Conservation (phyloP, 768 basidiomycete genomes). For the Pulveroboletus sp. region DNA sequence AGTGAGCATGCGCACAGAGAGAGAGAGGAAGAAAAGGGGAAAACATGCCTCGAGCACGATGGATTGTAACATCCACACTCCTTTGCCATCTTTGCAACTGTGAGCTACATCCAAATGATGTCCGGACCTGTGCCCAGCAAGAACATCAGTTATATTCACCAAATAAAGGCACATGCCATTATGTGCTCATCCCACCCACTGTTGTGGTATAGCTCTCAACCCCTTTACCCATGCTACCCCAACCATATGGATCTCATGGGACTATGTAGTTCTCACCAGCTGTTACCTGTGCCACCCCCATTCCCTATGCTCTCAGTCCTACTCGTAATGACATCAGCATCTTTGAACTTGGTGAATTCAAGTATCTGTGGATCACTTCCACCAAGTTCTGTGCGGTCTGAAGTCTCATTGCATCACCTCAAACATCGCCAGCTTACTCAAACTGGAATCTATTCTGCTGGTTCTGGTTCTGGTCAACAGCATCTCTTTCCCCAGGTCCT, state of each 20-base stretch:
- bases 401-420: background rate
- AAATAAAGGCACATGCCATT: background rate
- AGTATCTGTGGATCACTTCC: background rate
- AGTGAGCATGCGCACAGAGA: no score
- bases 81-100: constrained; percentile 9
- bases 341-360: background rate
- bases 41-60: no score
- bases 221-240: no score
- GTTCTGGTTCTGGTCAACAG: background rate
- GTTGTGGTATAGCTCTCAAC: no score
- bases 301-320: no score
- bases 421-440: background rate
- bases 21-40: no score
- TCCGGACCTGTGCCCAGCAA: background rate
- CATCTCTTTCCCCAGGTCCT: background rate
- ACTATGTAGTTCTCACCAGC: no score
- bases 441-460: background rate
- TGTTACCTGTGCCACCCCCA: no score
- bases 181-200: no score
- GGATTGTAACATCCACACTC: no score
- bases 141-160: background rate
- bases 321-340: no score
- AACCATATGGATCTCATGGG: no score
- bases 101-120: background rate
- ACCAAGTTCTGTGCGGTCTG: background rate